Evolutionary conservation across 306 rosid genomes (phyloP), one percentile per base, ranked within the genome.

Genomic region (Prinsepia uniflora): DNA sequence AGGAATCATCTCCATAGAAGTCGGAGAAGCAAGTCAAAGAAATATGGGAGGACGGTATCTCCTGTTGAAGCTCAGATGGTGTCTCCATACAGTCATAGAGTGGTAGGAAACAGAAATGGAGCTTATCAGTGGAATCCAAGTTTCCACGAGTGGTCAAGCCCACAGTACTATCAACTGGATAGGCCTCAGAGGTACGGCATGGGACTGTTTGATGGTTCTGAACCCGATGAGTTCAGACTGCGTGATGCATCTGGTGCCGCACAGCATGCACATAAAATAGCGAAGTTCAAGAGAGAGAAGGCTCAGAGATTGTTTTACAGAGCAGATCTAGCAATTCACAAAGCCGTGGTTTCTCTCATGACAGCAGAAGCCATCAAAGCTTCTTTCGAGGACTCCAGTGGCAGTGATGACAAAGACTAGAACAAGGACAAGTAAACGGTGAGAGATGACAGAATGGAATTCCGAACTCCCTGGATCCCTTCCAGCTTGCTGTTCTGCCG

Each of bases 291-390:
- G 83, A 85, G 96, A 65, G 89, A 82, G 30, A 86, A 76, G 61
- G 99, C 97, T 71, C 81, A 81, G 54, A 80, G 87, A 66, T 74
- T 95, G 89, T 81, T 75, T 10, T 79, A 73, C 83, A 78, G 85
- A 78, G 97, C 99, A 46, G 99, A 95, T 73, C 67, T 86, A 18
- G 96, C 96, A 36, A 87, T 89, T 75, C 97, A 95, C 82, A 89
- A 77, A 85, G 96, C 99, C 47, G 86, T 84, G 79, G 85, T 66
- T 81, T 92, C 96, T 73, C 88, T 95, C 69, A 89, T 87, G 97
- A 87, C 85, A 59, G 97, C 97, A 15, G 99, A 95, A 81, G 96
- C 96, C 30, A 87, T 82, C 71, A 86, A 87, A 64, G 87, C 87
- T 58, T 77, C 81, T 43, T 42, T 84, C 0, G 83, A 82, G 67